Base-by-base conservation (phyloP, 805 yeast genomes). In the Pichia occidentalis region DNA sequence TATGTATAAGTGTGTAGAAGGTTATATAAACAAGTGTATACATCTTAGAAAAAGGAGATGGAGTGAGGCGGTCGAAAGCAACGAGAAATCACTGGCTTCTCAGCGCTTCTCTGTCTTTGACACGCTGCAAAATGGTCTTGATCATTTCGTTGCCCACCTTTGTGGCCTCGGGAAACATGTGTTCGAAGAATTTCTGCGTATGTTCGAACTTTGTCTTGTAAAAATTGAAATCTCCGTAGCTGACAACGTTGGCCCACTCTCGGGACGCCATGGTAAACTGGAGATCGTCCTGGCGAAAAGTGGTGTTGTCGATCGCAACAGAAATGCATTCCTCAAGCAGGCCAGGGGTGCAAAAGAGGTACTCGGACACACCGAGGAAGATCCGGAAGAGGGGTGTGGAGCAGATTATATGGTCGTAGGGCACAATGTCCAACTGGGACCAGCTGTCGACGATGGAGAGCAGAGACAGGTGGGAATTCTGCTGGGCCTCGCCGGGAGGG, bases 321-420 rank as follows among this genome's bases (percentile, higher is more conserved):
- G 72, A 72, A 9, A 90, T 70, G 40, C 92, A 81, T 42, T 77
- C 77, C 31, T 87, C 95, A n/a, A 92, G 62, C 25, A 90, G 60
- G 1, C 80, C 83, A 0, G 92, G 90, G 0, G 87, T 75, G 52
- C 95, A 77, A 57, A 90, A 92, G 23, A 92, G 63, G 57, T 86
- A 90, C 56, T 92, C 97, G 0, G 95, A 76, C 18, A 92, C 97
- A 31, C 97, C 97, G 28, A 92, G 68, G 61, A 92, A 86, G 28
- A 92, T 86, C 56, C 97, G 72, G 56, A 90, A 92, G 22, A 83
- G 48, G 25, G 98, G 98, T 0, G 98, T 92, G 1, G 96, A 85
- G 56, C 97, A 90, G 42, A 90, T 88, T 63, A 90, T 88, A 60
- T 92, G 98, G 57, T 90, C 96, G 54, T 92, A 90, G 4, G 98